These are phyloP conservation scores for Adenanthera pavonina DNA, from an alignment of 306 rosid species.

Conservation along the genomic window DNA sequence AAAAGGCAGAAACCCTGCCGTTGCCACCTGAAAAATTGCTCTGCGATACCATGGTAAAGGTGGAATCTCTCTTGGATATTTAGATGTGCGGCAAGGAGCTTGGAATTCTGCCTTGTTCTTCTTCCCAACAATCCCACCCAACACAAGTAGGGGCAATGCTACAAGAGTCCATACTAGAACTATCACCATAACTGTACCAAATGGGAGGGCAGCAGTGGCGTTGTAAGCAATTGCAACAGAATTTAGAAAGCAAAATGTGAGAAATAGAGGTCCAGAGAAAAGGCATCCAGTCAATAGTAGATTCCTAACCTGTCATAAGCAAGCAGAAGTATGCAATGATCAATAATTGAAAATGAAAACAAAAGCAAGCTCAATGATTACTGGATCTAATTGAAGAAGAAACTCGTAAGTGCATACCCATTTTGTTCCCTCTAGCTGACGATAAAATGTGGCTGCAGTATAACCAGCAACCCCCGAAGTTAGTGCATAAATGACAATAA, in stretches of 20 bases:
- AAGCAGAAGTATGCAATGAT: slow-evolving; percentile 17
- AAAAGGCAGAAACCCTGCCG: slow-evolving; percentile 67
- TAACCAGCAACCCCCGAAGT: slow-evolving; percentile 97
- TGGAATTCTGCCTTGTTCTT: slow-evolving; percentile 65
- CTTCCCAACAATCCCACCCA: slow-evolving; percentile 66
- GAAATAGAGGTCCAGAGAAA: slow-evolving; percentile 60
- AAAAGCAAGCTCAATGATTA: slow-evolving; percentile 10
- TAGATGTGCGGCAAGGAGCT: slow-evolving; percentile 57
- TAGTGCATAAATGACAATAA: slow-evolving; percentile 88
- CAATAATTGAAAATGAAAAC: slow-evolving; percentile 1
- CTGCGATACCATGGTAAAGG: slow-evolving; percentile 61
- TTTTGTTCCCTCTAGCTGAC: slow-evolving; percentile 89
- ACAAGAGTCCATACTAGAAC: slow-evolving; percentile 65
- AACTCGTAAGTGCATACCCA: slow-evolving; percentile 59
- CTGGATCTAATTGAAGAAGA: slow-evolving; percentile 27
- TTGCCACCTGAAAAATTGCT: slow-evolving; percentile 58
- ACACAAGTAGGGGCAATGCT: slow-evolving; percentile 59
- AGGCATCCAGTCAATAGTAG: slow-evolving; percentile 60
- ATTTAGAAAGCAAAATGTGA: slow-evolving; percentile 58
- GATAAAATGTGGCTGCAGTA: slow-evolving; percentile 83
- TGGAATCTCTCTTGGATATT: slow-evolving; percentile 64
- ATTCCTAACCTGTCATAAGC: slow-evolving; percentile 59
- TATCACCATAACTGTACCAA: slow-evolving; percentile 62
- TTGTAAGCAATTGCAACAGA: slow-evolving; percentile 60
- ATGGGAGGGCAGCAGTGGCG: slow-evolving; percentile 64